Base-by-base conservation (phyloP, 176 grass and related monocot genomes). In the Aegilops longissima region DNA sequence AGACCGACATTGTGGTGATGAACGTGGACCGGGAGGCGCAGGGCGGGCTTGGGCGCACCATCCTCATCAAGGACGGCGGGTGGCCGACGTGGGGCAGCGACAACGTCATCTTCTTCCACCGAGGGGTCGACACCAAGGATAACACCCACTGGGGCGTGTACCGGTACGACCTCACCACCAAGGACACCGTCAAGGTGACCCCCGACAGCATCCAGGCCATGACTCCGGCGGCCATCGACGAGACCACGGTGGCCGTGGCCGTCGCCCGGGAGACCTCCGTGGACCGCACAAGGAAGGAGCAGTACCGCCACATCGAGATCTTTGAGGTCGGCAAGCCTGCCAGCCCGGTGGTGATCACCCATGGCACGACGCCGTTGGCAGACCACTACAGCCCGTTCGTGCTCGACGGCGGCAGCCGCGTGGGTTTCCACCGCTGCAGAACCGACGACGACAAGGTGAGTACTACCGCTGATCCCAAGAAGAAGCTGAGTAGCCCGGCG, bases 51-150 rank as follows among this genome's bases (percentile, higher is more conserved):
- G 7, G 20, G 3, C 86, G 90, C 9, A 42, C 1, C n/a, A 6
- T n/a, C 4, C 18, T 85, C 1, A 23, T 92, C 13, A 9, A 1
- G 47, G 31, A 92, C 27, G 90, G 70, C 2, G 89, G 89, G 2
- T 91, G 90, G 90, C 86, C 86, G 20, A 76, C 81, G 17, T 91
- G 89, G 89, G 89, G 81, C 54, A 88, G 75, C 82, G 89, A 88
- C 11, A 38, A 85, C 59, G 64, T 91, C 24, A 21, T 91, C 61
- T 91, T 91, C 76, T 91, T 91, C 40, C 89, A 91, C 27, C 27
- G 77, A 21, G 84, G 45, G 12, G 45, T 47, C 0, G 45, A 47
- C 45, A 13, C 45, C 12, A 47, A 47, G 45, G 45, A 47, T 0
- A 47, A 3, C 1, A 47, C 45, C 45, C 1, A 47, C 45, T 47